Conservation (phyloP, 176 grass and related monocot genomes). For the Zizania latifolia region DNA sequence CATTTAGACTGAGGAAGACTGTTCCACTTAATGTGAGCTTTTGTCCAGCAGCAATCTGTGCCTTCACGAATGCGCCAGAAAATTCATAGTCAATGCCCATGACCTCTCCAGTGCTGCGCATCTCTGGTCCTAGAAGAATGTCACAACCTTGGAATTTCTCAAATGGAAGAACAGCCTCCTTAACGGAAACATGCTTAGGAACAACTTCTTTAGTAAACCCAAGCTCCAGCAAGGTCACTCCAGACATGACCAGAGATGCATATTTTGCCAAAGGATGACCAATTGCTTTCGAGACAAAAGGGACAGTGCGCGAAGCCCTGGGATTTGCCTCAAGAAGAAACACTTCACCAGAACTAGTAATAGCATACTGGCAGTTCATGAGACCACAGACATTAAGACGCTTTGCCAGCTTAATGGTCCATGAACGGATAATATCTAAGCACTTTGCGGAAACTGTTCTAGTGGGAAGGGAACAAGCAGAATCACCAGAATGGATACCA, state of each 20-base stretch:
- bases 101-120: constrained; percentile 97
- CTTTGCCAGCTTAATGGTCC: constrained; percentile 83
- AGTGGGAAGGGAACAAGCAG: constrained; percentile 93
- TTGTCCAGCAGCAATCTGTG: constrained; percentile 97
- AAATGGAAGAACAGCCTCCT: constrained; percentile 94
- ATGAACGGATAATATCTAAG: constrained; percentile 72
- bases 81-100: constrained; percentile 97
- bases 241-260: constrained; percentile 96
- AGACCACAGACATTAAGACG: constrained; percentile 80
- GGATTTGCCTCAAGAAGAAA: constrained; percentile 94
- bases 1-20: constrained; percentile 87
- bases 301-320: constrained; percentile 85
- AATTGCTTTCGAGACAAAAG: constrained; percentile 99
- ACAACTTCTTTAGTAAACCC: constrained; percentile 83
- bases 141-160: constrained; percentile 99
- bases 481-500: constrained; percentile 95
- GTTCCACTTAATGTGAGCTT: constrained; percentile 65
- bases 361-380: constrained; percentile 99
- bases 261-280: constrained; percentile 96
- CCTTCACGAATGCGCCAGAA: constrained; percentile 87
- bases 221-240: constrained; percentile 64
- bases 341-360: constrained; percentile 75
- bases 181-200: constrained; percentile 92
- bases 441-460: constrained; percentile 72
- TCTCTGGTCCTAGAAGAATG: constrained; percentile 96